Conservation (phyloP, 106 monocot species). For the Phalaenopsis aphrodite region DNA sequence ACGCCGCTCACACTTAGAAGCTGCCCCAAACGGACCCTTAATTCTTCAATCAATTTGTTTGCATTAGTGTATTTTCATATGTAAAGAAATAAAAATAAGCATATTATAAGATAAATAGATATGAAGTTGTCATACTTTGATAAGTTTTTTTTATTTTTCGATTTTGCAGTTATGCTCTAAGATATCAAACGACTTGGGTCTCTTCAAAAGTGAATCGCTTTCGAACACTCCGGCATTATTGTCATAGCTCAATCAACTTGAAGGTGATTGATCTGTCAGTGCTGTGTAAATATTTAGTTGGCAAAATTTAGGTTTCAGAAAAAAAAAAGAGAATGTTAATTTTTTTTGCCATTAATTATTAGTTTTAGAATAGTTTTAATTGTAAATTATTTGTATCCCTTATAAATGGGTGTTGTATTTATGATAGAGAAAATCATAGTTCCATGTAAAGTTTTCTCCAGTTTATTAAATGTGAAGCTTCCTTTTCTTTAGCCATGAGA, state of each 20-base stretch:
- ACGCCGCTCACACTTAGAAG: too few relatives aligned
- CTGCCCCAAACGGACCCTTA: too few relatives aligned
- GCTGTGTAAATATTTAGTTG: conserved; percentile 1
- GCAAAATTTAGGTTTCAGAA: background rate
- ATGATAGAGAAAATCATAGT: background rate
- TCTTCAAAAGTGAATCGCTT: conserved; percentile 23
- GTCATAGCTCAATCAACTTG: conserved; percentile 7
- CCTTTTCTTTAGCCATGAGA: too few relatives aligned
- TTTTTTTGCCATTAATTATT: background rate
- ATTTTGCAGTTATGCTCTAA: conserved; percentile 48
- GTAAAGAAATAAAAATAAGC: background rate
- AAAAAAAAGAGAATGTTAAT: background rate
- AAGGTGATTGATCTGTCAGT: conserved; percentile 15
- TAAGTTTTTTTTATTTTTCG: background rate
- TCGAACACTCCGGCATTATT: conserved; percentile 16
- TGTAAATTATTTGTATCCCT: background rate
- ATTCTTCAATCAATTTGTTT: background rate
- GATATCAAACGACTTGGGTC: conserved; percentile 40
- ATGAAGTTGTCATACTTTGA: background rate
- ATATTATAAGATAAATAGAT: too few relatives aligned
- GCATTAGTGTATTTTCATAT: background rate
- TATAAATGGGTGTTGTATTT: background rate
- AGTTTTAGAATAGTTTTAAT: background rate
- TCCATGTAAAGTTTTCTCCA: too few relatives aligned
- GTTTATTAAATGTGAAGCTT: too few relatives aligned